Conservation (phyloP, 768 basidiomycete species). For the Galerina marginata region DNA sequence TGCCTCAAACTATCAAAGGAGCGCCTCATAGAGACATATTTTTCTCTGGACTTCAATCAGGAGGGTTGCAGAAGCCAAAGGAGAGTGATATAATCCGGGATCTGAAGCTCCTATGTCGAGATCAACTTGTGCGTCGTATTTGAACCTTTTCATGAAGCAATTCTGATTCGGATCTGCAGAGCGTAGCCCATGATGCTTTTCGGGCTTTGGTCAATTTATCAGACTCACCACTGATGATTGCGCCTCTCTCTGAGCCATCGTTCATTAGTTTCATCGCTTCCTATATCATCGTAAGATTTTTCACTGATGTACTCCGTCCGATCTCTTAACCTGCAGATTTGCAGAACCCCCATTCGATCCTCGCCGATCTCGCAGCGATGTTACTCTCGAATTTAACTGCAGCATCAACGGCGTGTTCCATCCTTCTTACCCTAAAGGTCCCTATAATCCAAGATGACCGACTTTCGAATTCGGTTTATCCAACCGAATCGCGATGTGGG, state of each 20-base stretch:
- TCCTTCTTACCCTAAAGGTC: constrained; percentile 69
- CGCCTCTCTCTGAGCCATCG: constrained; percentile 67
- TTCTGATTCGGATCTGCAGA: constrained; percentile 48
- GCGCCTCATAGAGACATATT: constrained; percentile 79
- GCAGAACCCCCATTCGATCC: constrained; percentile 87
- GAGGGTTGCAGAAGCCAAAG: constrained; percentile 60
- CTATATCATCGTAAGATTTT: constrained; percentile 79
- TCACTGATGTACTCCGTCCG: constrained; percentile 1
- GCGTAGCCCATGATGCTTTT: constrained; percentile 93
- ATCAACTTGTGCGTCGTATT: constrained; percentile 68
- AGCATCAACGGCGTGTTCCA: constrained; percentile 67
- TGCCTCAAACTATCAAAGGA: constrained; percentile 77
- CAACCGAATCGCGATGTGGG: constrained; percentile 80
- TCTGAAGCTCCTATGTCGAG: constrained; percentile 85
- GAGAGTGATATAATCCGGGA: constrained; percentile 78
- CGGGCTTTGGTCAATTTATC: constrained; percentile 93
- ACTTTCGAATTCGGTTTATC: constrained; percentile 64
- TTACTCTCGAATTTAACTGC: constrained; percentile 92
- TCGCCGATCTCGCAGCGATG: constrained; percentile 97
- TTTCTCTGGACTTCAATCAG: constrained; percentile 61
- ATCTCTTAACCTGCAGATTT: constrained; percentile 12
- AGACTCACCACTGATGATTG: constrained; percentile 74
- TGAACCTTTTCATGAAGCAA: neutral
- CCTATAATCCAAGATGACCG: constrained; percentile 57
- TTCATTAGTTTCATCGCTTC: constrained; percentile 87